Conservation (phyloP, 768 basidiomycete species). For the Amanita fuliginea region DNA sequence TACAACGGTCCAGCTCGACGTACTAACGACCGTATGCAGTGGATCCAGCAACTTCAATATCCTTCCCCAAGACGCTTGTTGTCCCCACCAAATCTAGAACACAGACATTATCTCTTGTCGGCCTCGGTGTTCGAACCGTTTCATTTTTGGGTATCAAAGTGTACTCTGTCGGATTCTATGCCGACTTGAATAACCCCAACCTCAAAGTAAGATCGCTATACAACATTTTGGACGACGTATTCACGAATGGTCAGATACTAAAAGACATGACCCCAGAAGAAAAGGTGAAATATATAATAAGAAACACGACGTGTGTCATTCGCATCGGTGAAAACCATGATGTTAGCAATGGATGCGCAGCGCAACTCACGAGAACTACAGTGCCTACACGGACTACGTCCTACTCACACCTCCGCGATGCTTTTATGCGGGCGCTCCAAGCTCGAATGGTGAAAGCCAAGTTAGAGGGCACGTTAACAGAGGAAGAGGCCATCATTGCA, state of each 20-base stretch:
- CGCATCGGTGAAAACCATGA: conserved; percentile 46
- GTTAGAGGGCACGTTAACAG: conserved; percentile 40
- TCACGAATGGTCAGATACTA: conserved; percentile 32
- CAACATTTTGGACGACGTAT: neutral
- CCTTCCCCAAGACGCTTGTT: conserved; percentile 56
- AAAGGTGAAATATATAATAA: conserved; percentile 58
- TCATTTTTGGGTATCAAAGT: conserved; percentile 84
- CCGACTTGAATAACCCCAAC: conserved; percentile 59
- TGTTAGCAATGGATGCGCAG: neutral
- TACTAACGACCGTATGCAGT: conserved; percentile 23
- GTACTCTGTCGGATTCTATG: conserved; percentile 86
- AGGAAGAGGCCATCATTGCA: conserved; percentile 45
- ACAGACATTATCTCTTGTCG: conserved; percentile 61
- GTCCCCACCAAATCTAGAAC: conserved; percentile 54
- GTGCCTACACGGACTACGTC: conserved; percentile 76
- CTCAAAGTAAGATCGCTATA: conserved; percentile 35
- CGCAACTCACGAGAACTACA: conserved; percentile 14
- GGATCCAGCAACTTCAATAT: conserved; percentile 65
- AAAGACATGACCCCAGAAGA: conserved; percentile 48
- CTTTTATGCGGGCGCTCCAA: conserved; percentile 67
- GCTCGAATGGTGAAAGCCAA: conserved; percentile 42
- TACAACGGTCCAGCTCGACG: too few species aligned
- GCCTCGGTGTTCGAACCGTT: conserved; percentile 80
- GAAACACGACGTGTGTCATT: conserved; percentile 58
- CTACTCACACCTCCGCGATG: conserved; percentile 73